phyloP scores from a whole-genome alignment of 2,329 filamentous ascomycete species.

The Metarhizium sp. region DNA sequence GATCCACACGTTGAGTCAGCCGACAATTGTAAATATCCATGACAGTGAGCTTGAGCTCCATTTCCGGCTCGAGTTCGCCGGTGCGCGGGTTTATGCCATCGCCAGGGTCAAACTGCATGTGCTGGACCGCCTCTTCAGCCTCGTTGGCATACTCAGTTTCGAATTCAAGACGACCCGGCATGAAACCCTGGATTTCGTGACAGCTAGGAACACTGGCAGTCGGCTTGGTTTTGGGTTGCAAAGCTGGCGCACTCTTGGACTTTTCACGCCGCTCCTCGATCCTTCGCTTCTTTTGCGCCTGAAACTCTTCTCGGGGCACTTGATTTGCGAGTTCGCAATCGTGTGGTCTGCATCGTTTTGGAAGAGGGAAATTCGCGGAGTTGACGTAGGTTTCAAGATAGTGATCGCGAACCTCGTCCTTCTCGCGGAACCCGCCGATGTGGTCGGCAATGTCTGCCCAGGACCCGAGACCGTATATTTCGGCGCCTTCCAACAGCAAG shows the following conservation, averaged over 20 bases:
- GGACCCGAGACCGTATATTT: constrained; percentile 91
- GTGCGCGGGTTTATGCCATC: constrained; percentile 82
- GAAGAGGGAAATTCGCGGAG: constrained; percentile 75
- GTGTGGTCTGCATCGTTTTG: constrained; percentile 72
- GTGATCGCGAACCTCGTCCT: constrained; percentile 92
- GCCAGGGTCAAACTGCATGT: constrained; percentile 96
- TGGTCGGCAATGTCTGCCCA: constrained; percentile 98
- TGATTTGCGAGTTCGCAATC: constrained; percentile 71
- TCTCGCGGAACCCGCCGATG: constrained; percentile 88
- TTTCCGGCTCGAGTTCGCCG: constrained; percentile 84
- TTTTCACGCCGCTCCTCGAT: constrained; percentile 89
- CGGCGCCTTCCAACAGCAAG: constrained; percentile 84
- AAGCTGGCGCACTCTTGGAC: constrained; percentile 71
- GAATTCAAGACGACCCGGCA: constrained; percentile 95
- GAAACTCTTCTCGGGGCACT: constrained; percentile 86
- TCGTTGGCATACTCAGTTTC: constrained; percentile 98
- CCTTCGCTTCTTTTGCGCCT: constrained; percentile 80
- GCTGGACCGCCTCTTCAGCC: constrained; percentile 93
- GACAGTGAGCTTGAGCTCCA: constrained; percentile 93
- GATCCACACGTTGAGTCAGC: constrained; percentile 79
- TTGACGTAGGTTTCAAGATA: constrained; percentile 84
- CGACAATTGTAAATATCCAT: constrained; percentile 98
- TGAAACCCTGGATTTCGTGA: constrained; percentile 97
- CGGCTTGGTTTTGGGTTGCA: constrained; percentile 88
- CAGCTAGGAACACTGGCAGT: constrained; percentile 92